Evolutionary conservation across 768 basidiomycete species (phyloP).

Genomic region (Hypsizygus marmoreus): DNA sequence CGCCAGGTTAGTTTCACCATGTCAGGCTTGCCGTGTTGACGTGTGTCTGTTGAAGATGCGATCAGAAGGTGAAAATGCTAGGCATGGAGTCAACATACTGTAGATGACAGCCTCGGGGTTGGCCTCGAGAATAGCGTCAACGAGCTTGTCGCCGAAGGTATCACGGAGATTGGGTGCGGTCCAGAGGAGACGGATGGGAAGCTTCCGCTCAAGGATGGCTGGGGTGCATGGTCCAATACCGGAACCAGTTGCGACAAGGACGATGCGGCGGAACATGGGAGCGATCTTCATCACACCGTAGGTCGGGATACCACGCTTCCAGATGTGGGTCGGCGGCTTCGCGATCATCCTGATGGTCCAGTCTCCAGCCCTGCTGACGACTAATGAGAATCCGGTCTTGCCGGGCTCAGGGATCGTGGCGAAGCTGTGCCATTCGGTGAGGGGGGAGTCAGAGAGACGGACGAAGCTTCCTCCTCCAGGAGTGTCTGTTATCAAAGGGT

Average conservation of each 20-base stretch:
- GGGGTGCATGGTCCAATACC: constrained; percentile 63
- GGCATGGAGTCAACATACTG: constrained; percentile 32
- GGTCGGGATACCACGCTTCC: constrained; percentile 60
- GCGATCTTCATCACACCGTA: constrained; percentile 59
- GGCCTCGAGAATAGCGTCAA: constrained; percentile 53
- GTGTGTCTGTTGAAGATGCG: constrained; percentile 36
- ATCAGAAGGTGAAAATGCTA: constrained; percentile 14
- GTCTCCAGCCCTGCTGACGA: constrained; percentile 60
- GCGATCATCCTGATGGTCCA: constrained; percentile 57
- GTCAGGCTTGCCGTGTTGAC: constrained; percentile 47
- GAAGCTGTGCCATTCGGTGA: constrained; percentile 62
- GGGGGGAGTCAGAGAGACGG: constrained; percentile 46
- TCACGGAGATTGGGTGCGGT: constrained; percentile 59
- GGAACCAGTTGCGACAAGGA: constrained; percentile 58
- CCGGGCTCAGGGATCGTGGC: constrained; percentile 53
- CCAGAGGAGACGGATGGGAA: constrained; percentile 59
- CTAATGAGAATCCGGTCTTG: constrained; percentile 52
- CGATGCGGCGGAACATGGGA: constrained; percentile 53
- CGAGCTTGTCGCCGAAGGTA: constrained; percentile 62
- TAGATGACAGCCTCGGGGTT: constrained; percentile 59
- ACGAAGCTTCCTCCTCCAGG: constrained; percentile 50
- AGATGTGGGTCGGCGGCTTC: constrained; percentile 54
- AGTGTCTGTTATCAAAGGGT: constrained; percentile 32
- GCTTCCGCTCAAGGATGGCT: constrained; percentile 49
- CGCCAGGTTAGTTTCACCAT: constrained; percentile 50